These are phyloP conservation scores for Oryza brachyantha DNA, from an alignment of 176 grass and related monocot genomes.

Conservation along the genomic window DNA sequence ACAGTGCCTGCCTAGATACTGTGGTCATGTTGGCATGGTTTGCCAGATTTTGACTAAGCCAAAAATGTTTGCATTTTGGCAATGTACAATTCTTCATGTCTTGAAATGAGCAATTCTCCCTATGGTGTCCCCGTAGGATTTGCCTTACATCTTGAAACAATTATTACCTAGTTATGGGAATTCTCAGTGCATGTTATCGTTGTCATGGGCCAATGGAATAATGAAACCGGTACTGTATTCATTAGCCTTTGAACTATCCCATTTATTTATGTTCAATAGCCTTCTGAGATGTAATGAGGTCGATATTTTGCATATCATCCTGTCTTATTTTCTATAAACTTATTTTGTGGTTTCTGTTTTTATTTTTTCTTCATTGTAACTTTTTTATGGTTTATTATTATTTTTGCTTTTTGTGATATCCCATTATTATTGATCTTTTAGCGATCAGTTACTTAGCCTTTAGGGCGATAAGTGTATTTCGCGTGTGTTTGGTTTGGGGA, in stretches of 20 bases:
- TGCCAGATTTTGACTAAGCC: constrained; percentile 32
- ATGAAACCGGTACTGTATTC: constrained; percentile 10
- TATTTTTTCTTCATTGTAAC: too few species aligned
- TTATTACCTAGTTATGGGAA: neutral
- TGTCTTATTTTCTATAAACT: too few species aligned
- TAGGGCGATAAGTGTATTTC: too few species aligned
- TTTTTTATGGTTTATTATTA: too few species aligned
- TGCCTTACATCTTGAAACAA: neutral
- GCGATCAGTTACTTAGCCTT: too few species aligned
- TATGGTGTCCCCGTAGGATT: constrained; percentile 22
- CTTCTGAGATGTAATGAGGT: neutral
- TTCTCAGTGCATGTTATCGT: neutral
- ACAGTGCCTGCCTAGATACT: constrained; percentile 6
- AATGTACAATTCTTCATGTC: constrained; percentile 29
- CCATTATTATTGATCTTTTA: too few species aligned
- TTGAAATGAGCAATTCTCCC: constrained; percentile 30
- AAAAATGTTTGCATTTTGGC: constrained; percentile 19
- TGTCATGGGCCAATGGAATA: constrained; percentile 26
- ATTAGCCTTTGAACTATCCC: neutral
- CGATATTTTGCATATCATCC: neutral
- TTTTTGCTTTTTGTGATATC: too few species aligned
- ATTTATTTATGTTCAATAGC: neutral
- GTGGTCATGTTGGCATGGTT: neutral
- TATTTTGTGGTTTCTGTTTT: too few species aligned
- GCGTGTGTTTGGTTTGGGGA: too few species aligned